Evolutionary conservation across 2,329 filamentous ascomycete species (phyloP), one percentile per base, ranked within the genome.

Genomic region (Tothia fuscella): DNA sequence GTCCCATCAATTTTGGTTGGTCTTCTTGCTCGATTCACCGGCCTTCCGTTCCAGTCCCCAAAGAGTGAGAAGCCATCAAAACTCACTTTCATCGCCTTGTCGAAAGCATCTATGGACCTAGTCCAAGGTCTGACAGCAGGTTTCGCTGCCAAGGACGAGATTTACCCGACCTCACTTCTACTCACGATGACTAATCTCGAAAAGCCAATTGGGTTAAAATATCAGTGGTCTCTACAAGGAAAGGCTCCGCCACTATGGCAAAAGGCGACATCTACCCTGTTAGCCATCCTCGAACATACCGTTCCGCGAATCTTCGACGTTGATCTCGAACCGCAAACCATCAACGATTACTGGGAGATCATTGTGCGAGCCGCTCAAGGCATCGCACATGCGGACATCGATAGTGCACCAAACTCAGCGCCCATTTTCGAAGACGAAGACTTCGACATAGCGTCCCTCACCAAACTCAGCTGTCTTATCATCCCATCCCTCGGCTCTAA

Each of bases 41-140:
- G 75, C 2, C 65, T 93, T 25, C 80, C 85, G 1, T 88, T 84
- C 50, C 60, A 66, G 0, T 52, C 53, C 13, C 44, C 47, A 5
- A 50, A 44, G 7, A 39, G 47, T 20, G 46, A 45, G 1, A 44
- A 49, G 9, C 46, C 47, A 14, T 21, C 16, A 14, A 55, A 54
- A 38, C 82, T 85, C 5, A 93, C 86, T 0, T 96, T 87, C 55
- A 78, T 98, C 42, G 89, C 91, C 25, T 74, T 96, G 54, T 86
- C 88, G 1, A 93, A 91, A 58, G 75, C 76, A 16, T 78, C 81
- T 45, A 91, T 94, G 71, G 65, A 70, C 2, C 72, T 86, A 34
- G 60, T 93, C 2, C 70, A 82, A 48, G 63, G 62, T 0, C 61
- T 85, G 2, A 65, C 81, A 3, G 59, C 76, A 3, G 61, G 66